Percentiles rank a stretch among this genome's conserved stretches.
Conservation (phyloP, 169 alveolate genomes). For the Plasmodium gonderi region DNA sequence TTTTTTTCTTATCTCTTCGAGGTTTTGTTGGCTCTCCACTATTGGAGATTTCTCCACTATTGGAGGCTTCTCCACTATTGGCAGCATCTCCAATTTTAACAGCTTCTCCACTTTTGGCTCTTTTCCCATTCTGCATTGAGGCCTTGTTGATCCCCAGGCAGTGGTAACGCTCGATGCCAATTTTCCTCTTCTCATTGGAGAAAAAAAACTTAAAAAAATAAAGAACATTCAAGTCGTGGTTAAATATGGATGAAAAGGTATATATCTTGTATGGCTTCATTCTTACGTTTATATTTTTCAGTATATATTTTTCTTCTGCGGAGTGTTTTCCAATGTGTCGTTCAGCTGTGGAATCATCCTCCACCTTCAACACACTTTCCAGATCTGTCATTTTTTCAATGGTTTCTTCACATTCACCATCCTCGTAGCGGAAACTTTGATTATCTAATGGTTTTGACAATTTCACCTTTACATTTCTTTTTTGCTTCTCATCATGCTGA, state of each 20-base stretch:
- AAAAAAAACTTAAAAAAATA: conserved; percentile 62
- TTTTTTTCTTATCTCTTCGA: too few species aligned
- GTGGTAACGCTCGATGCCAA: neutral
- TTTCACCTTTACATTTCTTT: neutral
- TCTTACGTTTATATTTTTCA: conserved; percentile 49
- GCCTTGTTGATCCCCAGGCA: too few species aligned
- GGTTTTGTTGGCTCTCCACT: neutral
- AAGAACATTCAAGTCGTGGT: conserved; percentile 53
- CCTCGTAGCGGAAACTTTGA: neutral
- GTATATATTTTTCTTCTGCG: conserved; percentile 25
- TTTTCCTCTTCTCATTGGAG: neutral
- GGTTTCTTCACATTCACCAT: too few species aligned
- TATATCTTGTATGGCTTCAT: conserved; percentile 36
- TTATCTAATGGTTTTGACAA: neutral
- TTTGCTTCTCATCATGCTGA: neutral
- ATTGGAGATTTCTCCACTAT: too few species aligned
- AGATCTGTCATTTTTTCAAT: too few species aligned
- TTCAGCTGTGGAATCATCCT: neutral
- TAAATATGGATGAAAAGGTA: conserved; percentile 57
- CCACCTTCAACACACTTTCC: neutral
- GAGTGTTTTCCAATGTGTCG: neutral
- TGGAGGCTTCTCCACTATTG: too few species aligned
- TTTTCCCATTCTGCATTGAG: too few species aligned
- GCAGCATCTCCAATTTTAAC: too few species aligned
- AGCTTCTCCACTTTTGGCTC: too few species aligned